A percentile compares a stretch with the other conserved stretches of the same genome.
phyloP scores from a whole-genome alignment of 1,139 yeast genomes.

The Citeromyces hawaiiensis region DNA sequence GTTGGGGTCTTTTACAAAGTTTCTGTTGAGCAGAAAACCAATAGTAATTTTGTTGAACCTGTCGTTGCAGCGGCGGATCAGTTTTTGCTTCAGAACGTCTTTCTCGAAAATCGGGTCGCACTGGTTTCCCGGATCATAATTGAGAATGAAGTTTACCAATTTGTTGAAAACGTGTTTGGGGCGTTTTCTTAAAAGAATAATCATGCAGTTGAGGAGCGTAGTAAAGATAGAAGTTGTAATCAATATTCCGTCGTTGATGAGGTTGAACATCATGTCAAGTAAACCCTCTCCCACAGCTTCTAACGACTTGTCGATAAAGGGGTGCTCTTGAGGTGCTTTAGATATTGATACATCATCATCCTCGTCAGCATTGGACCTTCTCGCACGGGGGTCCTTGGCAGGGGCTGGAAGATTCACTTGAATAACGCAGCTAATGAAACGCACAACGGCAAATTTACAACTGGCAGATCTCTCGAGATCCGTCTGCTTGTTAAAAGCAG shows the following conservation, averaged over 20 bases:
- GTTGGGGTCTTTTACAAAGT: constrained; percentile 26
- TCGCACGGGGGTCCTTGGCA: constrained; percentile 15
- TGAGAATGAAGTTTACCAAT: constrained; percentile 23
- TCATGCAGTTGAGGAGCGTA: constrained; percentile 38
- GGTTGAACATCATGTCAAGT: constrained; percentile 48
- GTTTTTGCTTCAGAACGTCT: constrained; percentile 21
- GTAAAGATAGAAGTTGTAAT: constrained; percentile 42
- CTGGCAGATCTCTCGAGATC: constrained; percentile 37
- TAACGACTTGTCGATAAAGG: constrained; percentile 45
- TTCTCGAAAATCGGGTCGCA: constrained; percentile 17
- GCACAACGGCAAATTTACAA: constrained; percentile 52
- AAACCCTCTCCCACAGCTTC: constrained; percentile 65
- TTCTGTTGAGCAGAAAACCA: constrained; percentile 19
- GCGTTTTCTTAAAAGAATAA: constrained; percentile 41
- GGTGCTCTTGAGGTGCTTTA: constrained; percentile 50
- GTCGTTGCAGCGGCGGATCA: constrained; percentile 32
- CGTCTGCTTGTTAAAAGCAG: constrained; percentile 34
- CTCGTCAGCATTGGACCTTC: constrained; percentile 10
- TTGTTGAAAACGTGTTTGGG: constrained; percentile 33
- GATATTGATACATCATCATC: constrained; percentile 38
- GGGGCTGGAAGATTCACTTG: constrained; percentile 52
- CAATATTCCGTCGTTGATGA: constrained; percentile 38
- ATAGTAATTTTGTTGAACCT: constrained; percentile 20
- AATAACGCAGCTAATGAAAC: constrained; percentile 60
- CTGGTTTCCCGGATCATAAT: constrained; percentile 18